These are phyloP conservation scores for Globisporangium abappressorium DNA, from an alignment of 352 stramenopile species.

Conservation along the genomic window DNA sequence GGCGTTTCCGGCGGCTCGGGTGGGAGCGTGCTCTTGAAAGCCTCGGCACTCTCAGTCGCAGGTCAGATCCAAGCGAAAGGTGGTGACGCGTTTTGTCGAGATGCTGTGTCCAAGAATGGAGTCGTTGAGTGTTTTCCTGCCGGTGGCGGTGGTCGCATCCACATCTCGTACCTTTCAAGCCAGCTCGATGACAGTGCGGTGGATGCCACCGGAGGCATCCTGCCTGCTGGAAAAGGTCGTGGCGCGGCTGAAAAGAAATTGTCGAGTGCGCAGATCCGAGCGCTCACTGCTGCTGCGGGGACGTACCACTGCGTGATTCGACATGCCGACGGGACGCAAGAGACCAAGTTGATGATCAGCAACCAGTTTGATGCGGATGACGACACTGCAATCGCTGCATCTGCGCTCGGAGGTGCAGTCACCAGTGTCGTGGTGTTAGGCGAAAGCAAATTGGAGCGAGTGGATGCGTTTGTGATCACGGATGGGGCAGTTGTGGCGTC, in stretches of 20 bases:
- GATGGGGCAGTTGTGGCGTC: slow-evolving; percentile 52
- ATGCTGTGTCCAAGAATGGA: slow-evolving; percentile 21
- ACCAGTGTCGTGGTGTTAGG: slow-evolving; percentile 38
- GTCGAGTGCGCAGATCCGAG: slow-evolving; percentile 34
- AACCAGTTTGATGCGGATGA: slow-evolving; percentile 28
- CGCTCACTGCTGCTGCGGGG: slow-evolving; percentile 47
- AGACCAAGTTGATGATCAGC: slow-evolving; percentile 43
- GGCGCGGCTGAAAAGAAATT: slow-evolving; percentile 31
- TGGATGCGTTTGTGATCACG: slow-evolving; percentile 39
- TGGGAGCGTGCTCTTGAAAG: slow-evolving; percentile 48
- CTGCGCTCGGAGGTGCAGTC: slow-evolving; percentile 36
- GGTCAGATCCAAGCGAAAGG: slow-evolving; percentile 46
- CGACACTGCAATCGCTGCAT: neutral
- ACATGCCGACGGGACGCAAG: slow-evolving; percentile 41
- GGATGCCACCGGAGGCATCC: slow-evolving; percentile 47
- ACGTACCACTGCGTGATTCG: slow-evolving; percentile 65
- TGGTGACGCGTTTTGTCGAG: slow-evolving; percentile 45
- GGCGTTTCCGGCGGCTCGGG: slow-evolving; percentile 48
- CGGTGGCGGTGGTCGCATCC: slow-evolving; percentile 60
- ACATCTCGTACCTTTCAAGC: slow-evolving; percentile 68
- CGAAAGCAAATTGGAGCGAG: slow-evolving; percentile 10
- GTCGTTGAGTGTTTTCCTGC: slow-evolving; percentile 49
- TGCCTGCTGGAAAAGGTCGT: slow-evolving; percentile 22
- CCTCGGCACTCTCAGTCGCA: slow-evolving; percentile 44
- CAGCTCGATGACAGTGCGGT: slow-evolving; percentile 53